These are phyloP conservation scores for Elsinoe fawcettii DNA, from an alignment of 2,329 filamentous ascomycete species.

Conservation along the genomic window DNA sequence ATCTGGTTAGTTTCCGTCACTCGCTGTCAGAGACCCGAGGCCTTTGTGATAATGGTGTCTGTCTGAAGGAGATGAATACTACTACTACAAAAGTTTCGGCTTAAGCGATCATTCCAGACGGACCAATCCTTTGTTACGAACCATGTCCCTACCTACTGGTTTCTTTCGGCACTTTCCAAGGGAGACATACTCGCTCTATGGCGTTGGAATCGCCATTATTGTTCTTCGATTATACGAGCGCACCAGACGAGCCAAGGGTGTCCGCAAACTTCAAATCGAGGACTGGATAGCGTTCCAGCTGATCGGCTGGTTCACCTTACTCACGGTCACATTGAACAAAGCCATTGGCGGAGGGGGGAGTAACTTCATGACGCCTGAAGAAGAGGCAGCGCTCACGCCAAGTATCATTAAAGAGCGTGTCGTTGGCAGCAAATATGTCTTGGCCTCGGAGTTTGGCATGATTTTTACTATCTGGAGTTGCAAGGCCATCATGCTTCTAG, in stretches of 20 bases:
- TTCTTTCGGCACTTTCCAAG: conserved; percentile 4
- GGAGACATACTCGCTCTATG: conserved; percentile 17
- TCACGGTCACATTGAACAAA: conserved; percentile 48
- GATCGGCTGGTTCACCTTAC: conserved; percentile 43
- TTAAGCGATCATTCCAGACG: no score
- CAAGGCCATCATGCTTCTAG: conserved; percentile 45
- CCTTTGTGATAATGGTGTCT: neutral
- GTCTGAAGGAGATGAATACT: no score
- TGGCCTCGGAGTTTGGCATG: conserved; percentile 56
- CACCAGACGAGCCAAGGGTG: neutral
- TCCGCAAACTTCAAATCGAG: conserved; percentile 9
- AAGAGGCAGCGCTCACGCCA: conserved; percentile 40
- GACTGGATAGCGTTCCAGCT: conserved; percentile 17
- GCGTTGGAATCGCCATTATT: conserved; percentile 13
- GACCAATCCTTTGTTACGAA: neutral
- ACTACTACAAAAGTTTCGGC: no score
- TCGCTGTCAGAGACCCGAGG: neutral
- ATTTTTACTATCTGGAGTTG: conserved; percentile 46
- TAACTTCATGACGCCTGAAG: conserved; percentile 49
- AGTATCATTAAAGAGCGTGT: conserved; percentile 36
- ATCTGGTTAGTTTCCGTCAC: no score
- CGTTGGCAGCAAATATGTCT: conserved; percentile 54
- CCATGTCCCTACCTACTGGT: conserved; percentile 1
- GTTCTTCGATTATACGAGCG: conserved; percentile 9
- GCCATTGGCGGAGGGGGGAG: conserved; percentile 48